These are phyloP conservation scores for Mycosphaerella sp. DNA, from an alignment of 2,329 filamentous ascomycete genomes.

Conservation along the genomic window DNA sequence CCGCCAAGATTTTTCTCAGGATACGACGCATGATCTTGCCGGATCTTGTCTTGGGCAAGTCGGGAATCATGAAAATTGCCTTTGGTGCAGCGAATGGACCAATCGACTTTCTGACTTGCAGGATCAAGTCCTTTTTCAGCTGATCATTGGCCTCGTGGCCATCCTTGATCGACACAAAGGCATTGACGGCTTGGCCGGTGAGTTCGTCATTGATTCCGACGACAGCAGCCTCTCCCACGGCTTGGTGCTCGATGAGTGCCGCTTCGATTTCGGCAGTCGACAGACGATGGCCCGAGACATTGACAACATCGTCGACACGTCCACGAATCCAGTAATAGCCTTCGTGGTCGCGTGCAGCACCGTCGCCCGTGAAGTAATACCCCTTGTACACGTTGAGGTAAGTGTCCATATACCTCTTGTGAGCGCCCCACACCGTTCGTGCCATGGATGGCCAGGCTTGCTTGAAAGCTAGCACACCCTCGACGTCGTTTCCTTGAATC, in stretches of 20 bases:
- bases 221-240: constrained; percentile 89
- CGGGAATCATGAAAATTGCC: constrained; percentile 81
- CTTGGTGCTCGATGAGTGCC: constrained; percentile 82
- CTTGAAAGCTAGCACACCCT: constrained; percentile 95
- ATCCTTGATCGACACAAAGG: constrained; percentile 90
- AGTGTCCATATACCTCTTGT: constrained; percentile 98
- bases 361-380: constrained; percentile 94
- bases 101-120: constrained; percentile 95
- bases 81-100: constrained; percentile 96
- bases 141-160: constrained; percentile 68
- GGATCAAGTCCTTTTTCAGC: constrained; percentile 84
- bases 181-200: constrained; percentile 94
- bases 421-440: constrained; percentile 92
- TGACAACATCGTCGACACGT: constrained; percentile 96
- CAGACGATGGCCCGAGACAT: constrained; percentile 91
- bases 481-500: constrained; percentile 90
- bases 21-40: constrained; percentile 99
- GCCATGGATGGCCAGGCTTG: constrained; percentile 98
- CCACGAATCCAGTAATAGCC: constrained; percentile 99
- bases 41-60: constrained; percentile 93
- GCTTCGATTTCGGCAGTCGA: constrained; percentile 98
- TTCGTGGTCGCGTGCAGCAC: constrained; percentile 91
- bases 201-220: constrained; percentile 91
- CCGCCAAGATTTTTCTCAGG: constrained; percentile 91
- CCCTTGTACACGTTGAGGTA: constrained; percentile 97